These are phyloP conservation scores for Sordariomycetes sp. DNA, from an alignment of 2,329 filamentous ascomycete species.

Conservation along the genomic window DNA sequence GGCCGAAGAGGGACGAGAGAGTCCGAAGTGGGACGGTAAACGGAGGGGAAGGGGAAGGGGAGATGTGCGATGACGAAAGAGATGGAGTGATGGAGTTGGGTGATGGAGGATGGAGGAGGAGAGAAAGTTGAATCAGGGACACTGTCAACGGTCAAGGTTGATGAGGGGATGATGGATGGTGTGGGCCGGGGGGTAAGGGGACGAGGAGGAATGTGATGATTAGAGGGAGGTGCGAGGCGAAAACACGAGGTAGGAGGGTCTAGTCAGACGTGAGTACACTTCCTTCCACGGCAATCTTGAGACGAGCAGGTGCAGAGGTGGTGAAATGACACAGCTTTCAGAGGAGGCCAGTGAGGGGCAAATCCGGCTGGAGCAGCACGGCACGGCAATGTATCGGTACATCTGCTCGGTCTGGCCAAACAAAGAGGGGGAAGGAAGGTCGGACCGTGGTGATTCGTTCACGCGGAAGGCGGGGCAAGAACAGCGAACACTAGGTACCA, in stretches of 20 bases:
- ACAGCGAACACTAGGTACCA: neutral
- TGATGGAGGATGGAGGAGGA: neutral
- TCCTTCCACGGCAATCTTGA: conserved; percentile 2
- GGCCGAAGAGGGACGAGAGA: neutral
- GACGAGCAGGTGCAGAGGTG: neutral
- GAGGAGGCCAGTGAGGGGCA: neutral
- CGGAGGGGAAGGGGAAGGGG: neutral
- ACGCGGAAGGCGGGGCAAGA: neutral
- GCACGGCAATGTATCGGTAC: neutral
- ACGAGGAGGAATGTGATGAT: conserved; percentile 6
- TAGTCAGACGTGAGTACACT: conserved; percentile 2
- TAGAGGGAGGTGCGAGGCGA: neutral
- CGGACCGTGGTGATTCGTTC: neutral
- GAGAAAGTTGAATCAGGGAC: neutral
- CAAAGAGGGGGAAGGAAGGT: neutral
- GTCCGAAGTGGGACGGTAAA: conserved; percentile 5
- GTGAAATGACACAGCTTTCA: neutral
- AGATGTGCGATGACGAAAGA: neutral
- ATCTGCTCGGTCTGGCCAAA: neutral
- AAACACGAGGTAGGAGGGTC: neutral
- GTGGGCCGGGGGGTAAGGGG: conserved; percentile 10
- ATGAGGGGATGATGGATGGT: conserved; percentile 10
- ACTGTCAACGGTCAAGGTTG: conserved; percentile 7
- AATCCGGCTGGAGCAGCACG: neutral
- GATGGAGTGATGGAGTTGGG: neutral